Conservation (phyloP, 257 asterid species). For the Capsicum chinense region DNA sequence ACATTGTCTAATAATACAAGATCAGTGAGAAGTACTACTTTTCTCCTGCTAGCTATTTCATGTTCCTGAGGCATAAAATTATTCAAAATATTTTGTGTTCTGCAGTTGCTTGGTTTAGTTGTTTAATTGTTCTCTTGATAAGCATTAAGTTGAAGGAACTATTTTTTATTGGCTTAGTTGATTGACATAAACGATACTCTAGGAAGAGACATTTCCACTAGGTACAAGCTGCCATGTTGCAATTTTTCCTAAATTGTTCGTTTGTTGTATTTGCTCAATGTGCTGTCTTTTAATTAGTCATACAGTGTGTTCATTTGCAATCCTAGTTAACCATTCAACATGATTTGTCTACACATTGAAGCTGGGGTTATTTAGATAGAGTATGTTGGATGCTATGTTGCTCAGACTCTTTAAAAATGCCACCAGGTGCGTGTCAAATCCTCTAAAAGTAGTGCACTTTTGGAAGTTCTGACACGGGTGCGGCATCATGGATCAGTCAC, state of each 20-base stretch:
- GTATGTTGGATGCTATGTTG: too few relatives aligned
- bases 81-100: not conserved
- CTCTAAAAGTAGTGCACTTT: too few relatives aligned
- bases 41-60: constrained; percentile 15
- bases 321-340: not conserved
- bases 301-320: not conserved
- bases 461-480: too few relatives aligned
- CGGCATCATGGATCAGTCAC: not conserved
- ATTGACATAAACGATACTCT: not conserved
- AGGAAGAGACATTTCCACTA: not conserved
- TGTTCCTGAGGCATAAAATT: not conserved
- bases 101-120: not conserved
- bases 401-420: too few relatives aligned
- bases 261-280: not conserved
- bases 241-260: not conserved
- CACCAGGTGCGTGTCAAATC: too few relatives aligned
- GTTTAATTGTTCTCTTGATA: constrained; percentile 17
- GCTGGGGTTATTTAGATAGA: not conserved
- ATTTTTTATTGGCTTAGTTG: not conserved
- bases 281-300: not conserved
- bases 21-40: not conserved
- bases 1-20: not conserved
- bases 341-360: not conserved
- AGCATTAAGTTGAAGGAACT: constrained; percentile 19
- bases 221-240: not conserved